A percentile compares a stretch with the other conserved stretches of the same genome.
Conservation (phyloP, 306 rosid species). For the Vigna hirtella region DNA sequence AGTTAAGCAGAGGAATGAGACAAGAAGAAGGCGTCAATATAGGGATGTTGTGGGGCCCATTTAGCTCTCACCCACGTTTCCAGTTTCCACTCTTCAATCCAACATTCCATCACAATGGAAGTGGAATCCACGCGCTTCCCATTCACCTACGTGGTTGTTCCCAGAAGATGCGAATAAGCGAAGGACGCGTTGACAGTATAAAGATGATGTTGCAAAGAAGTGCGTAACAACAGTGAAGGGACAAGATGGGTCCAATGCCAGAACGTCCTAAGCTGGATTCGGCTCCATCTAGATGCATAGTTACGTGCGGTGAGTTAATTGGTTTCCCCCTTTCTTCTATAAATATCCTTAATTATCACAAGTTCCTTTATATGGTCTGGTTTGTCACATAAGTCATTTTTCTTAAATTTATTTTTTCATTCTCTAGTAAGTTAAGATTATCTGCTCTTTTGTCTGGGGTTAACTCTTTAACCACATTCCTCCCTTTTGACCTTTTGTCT, state of each 20-base stretch:
- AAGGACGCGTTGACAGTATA: not conserved
- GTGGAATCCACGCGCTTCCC: conserved; percentile 38
- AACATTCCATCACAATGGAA: not conserved
- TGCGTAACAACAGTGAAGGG: conserved; percentile 30
- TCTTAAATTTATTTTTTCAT: not conserved
- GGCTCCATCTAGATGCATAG: not conserved
- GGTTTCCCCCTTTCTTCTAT: not conserved
- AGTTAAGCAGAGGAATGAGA: not conserved
- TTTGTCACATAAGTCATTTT: not conserved
- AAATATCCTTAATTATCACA: not conserved
- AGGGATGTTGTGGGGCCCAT: conserved; percentile 37
- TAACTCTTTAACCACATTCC: not conserved
- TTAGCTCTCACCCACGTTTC: conserved; percentile 20
- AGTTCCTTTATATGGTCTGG: not conserved
- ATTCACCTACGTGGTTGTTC: conserved; percentile 14
- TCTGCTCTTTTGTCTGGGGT: not conserved
- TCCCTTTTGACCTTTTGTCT: conserved; percentile 8
- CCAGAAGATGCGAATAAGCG: conserved; percentile 4
- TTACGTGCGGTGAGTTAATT: not conserved
- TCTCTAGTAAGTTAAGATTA: not conserved
- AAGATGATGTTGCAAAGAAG: conserved; percentile 5
- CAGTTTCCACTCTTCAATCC: conserved; percentile 1
- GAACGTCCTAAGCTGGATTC: conserved; percentile 41
- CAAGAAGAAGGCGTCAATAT: conserved; percentile 2
- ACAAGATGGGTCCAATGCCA: conserved; percentile 49